Conservation (phyloP, 2,329 filamentous ascomycete genomes). For the Sporothrix inflata region DNA sequence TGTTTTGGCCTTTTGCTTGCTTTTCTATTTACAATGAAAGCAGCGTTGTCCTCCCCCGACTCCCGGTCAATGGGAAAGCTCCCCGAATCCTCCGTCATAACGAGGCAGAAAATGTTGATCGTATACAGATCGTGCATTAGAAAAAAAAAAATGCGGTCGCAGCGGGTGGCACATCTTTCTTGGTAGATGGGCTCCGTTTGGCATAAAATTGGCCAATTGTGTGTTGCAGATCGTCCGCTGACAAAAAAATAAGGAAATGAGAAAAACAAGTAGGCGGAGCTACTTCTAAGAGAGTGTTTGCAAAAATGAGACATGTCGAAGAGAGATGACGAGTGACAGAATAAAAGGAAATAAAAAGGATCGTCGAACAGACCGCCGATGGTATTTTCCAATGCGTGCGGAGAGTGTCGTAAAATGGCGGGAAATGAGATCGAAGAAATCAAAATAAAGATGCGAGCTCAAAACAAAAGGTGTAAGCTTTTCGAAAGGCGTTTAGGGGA, state of each 20-base stretch:
- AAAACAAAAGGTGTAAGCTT: background rate
- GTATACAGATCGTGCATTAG: background rate
- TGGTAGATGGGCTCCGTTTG: background rate
- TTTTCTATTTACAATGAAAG: background rate
- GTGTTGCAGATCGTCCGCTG: background rate
- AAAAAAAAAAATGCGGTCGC: background rate
- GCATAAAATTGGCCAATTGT: background rate
- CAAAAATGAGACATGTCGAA: constrained; percentile 4
- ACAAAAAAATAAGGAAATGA: constrained; percentile 5
- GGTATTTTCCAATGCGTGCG: background rate
- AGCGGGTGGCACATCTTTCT: background rate
- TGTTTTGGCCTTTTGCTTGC: background rate
- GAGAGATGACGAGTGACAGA: background rate
- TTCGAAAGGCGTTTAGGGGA: background rate
- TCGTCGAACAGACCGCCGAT: constrained; percentile 6
- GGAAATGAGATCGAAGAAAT: background rate
- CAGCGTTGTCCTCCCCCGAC: background rate
- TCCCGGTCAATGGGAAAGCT: background rate
- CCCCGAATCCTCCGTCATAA: background rate
- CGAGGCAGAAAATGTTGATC: constrained; percentile 4
- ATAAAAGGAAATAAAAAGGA: background rate
- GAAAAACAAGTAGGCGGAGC: background rate
- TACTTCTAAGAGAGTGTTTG: constrained; percentile 7
- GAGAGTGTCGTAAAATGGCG: background rate
- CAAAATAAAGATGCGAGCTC: background rate